A percentile compares a stretch with the other conserved stretches of the same genome.
Conservation (phyloP, 345 rosid genomes). For the Heritiera littoralis region DNA sequence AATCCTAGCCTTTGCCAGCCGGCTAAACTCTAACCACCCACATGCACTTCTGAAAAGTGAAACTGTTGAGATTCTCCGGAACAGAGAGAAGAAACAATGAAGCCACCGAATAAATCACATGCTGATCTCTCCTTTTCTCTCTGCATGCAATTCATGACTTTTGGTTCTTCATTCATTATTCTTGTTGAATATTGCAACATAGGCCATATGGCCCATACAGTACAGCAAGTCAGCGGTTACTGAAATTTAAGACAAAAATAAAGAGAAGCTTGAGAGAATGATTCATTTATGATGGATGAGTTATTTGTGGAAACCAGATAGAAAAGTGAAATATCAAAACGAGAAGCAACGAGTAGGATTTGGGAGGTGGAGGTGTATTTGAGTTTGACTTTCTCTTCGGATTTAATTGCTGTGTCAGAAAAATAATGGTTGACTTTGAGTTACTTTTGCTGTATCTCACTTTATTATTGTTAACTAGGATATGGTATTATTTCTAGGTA, state of each 20-base stretch:
- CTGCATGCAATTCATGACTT: not conserved
- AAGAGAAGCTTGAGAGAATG: not conserved
- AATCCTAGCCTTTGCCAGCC: not conserved
- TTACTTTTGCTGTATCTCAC: not conserved
- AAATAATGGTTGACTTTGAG: not conserved
- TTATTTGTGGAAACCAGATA: not conserved
- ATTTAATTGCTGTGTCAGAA: slow-evolving; percentile 6
- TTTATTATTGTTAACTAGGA: not conserved
- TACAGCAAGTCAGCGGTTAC: not conserved
- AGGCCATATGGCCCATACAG: not conserved
- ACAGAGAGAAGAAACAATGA: not conserved
- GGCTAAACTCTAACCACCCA: not conserved
- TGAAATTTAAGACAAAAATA: not conserved
- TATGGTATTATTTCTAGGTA: not conserved
- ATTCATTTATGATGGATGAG: not conserved
- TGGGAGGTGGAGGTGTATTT: not conserved
- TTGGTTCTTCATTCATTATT: not conserved
- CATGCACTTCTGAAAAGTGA: not conserved
- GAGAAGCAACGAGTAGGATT: not conserved
- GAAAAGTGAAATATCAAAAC: not conserved
- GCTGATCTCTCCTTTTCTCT: not conserved
- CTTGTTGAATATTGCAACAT: not conserved
- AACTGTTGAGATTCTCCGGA: not conserved
- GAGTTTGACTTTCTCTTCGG: not conserved
- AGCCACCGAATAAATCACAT: not conserved